A percentile compares a stretch with the other conserved stretches of the same genome.
These are phyloP conservation scores for Hyparrhenia diplandra DNA, from an alignment of 176 grass and related monocot genomes.

Conservation along the genomic window DNA sequence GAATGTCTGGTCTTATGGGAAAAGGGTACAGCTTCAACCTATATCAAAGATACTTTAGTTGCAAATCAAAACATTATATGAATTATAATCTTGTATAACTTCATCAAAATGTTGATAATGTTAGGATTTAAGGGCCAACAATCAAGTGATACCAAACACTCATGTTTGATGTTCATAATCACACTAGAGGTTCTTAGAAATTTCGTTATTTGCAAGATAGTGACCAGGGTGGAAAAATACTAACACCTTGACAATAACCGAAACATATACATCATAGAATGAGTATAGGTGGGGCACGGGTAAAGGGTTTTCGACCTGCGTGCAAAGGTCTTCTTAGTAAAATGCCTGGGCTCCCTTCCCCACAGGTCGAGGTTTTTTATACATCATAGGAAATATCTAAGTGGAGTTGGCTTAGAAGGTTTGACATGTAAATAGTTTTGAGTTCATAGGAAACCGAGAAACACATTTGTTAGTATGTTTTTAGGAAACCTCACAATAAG, in stretches of 20 bases:
- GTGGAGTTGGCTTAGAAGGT: neutral
- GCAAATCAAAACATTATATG: neutral
- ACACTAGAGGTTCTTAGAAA: neutral
- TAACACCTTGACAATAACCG: neutral
- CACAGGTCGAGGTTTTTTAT: too few species aligned
- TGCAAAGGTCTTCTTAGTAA: too few species aligned
- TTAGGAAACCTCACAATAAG: neutral
- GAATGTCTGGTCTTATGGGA: constrained; percentile 56
- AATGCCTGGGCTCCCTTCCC: too few species aligned
- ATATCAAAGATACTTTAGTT: constrained; percentile 12
- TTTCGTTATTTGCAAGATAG: neutral
- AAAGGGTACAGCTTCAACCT: constrained; percentile 66
- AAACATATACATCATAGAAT: neutral
- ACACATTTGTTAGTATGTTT: too few species aligned
- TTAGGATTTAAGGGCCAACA: neutral
- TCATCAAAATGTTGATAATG: neutral
- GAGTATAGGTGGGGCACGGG: neutral
- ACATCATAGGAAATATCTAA: neutral
- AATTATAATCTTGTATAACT: constrained; percentile 11
- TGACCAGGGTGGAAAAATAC: neutral
- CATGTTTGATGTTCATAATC: constrained; percentile 2
- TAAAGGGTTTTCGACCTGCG: too few species aligned
- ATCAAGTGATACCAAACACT: neutral
- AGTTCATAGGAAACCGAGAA: too few species aligned
- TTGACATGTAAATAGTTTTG: neutral